Conservation (phyloP, 208 protist species). For the Trypanosoma avium region DNA sequence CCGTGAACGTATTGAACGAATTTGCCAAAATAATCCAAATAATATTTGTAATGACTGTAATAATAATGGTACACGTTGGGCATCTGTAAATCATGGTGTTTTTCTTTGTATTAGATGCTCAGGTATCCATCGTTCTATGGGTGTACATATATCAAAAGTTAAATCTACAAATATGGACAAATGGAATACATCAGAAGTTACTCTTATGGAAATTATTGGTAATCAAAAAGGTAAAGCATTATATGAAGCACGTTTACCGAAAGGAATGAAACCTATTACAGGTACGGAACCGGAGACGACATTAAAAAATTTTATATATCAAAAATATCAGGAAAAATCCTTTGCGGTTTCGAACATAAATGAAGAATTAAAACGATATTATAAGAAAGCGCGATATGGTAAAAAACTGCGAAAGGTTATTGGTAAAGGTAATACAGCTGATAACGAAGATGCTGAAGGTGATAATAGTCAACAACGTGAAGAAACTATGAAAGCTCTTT, state of each 20-base stretch:
- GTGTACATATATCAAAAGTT: conserved; percentile 93
- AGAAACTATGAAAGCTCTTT: conserved; percentile 40
- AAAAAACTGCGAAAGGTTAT: conserved; percentile 15
- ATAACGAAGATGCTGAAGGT: background rate
- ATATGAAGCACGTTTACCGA: conserved; percentile 52
- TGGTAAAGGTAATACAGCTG: background rate
- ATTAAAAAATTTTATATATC: conserved; percentile 52
- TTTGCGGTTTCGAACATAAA: conserved; percentile 58
- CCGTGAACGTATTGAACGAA: conserved; percentile 48
- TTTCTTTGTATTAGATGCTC: conserved; percentile 94
- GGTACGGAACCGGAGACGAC: conserved; percentile 37
- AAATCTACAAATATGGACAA: conserved; percentile 94
- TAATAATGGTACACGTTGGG: conserved; percentile 82
- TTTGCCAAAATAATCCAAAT: conserved; percentile 63
- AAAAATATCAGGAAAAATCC: conserved; percentile 68
- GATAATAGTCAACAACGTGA: conserved; percentile 16
- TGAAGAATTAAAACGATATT: conserved; percentile 35
- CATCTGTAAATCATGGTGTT: conserved; percentile 87
- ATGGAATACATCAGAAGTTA: conserved; percentile 63
- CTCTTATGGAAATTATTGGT: conserved; percentile 70
- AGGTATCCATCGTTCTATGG: conserved; percentile 92
- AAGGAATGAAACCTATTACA: conserved; percentile 18
- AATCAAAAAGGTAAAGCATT: conserved; percentile 62
- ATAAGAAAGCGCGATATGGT: conserved; percentile 77
- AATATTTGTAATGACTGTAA: conserved; percentile 86